Evolutionary conservation across 805 yeast genomes (phyloP).

Genomic region (Cyberlindnera amylophila): DNA sequence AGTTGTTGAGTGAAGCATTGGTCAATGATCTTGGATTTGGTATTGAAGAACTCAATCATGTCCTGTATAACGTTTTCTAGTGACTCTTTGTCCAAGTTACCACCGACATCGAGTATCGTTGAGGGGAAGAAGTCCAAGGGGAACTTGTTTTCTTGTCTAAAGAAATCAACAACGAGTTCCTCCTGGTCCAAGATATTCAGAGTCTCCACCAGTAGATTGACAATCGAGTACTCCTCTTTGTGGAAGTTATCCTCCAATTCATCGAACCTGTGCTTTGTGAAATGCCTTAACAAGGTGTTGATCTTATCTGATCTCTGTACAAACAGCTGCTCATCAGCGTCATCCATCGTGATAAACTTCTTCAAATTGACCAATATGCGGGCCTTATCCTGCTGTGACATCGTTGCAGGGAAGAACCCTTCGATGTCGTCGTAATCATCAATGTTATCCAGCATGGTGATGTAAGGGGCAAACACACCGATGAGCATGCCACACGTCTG

Average conservation of each 20-base stretch:
- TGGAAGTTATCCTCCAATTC: slow-evolving; percentile 19
- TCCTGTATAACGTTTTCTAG: slow-evolving; percentile 26
- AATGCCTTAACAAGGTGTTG: slow-evolving; percentile 11
- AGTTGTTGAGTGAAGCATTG: slow-evolving; percentile 35
- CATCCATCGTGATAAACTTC: slow-evolving; percentile 21
- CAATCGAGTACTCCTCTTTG: slow-evolving; percentile 22
- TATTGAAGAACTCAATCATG: slow-evolving; percentile 31
- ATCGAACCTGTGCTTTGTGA: slow-evolving; percentile 20
- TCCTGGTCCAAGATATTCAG: slow-evolving; percentile 32
- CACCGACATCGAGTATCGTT: slow-evolving; percentile 25
- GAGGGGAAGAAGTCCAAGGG: slow-evolving; percentile 30
- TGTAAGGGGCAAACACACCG: slow-evolving; percentile 12
- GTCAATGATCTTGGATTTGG: slow-evolving; percentile 36
- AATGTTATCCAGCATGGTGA: slow-evolving; percentile 8
- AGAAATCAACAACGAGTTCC: slow-evolving; percentile 36
- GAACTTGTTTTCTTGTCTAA: slow-evolving; percentile 34
- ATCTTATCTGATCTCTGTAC: slow-evolving; percentile 8
- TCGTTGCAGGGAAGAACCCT: slow-evolving; percentile 13
- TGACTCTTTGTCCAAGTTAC: slow-evolving; percentile 20
- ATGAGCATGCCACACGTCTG: slow-evolving; percentile 10
- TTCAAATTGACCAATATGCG: slow-evolving; percentile 18
- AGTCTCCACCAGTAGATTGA: slow-evolving; percentile 23
- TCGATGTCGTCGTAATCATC: slow-evolving; percentile 16
- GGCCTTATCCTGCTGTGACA: slow-evolving; percentile 26
- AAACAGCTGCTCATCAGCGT: slow-evolving; percentile 19